A percentile compares a stretch with the other conserved stretches of the same genome.
phyloP scores from a whole-genome alignment of 192 early-diverging fungal genomes.

The Rhizophagus clarus region DNA sequence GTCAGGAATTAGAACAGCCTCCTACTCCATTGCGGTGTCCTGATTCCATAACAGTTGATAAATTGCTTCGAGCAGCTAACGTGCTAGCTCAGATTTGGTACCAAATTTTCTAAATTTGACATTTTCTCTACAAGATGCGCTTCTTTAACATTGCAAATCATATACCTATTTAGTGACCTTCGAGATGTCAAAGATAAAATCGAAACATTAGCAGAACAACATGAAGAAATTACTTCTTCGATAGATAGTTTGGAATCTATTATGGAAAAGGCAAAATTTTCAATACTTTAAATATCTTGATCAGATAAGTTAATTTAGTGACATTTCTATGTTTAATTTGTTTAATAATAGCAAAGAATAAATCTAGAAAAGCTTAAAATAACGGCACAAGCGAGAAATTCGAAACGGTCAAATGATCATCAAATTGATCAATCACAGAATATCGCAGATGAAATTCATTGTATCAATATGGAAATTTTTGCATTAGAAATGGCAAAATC shows the following conservation, averaged over 20 bases:
- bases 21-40: slow-evolving; percentile 28
- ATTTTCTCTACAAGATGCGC: not conserved
- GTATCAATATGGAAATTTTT: slow-evolving; percentile 23
- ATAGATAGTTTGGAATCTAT: slow-evolving; percentile 33
- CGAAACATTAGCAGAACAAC: not conserved
- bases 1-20: slow-evolving; percentile 21
- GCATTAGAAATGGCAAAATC: slow-evolving; percentile 21
- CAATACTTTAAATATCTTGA: not conserved
- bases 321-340: not conserved
- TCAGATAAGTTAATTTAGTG: not conserved
- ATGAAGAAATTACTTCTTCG: slow-evolving; percentile 34
- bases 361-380: slow-evolving; percentile 21
- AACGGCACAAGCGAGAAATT: not conserved
- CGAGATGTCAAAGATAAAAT: slow-evolving; percentile 14
- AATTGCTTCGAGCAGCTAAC: slow-evolving; percentile 27
- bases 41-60: slow-evolving; percentile 27
- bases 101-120: not conserved
- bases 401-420: not conserved
- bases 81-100: slow-evolving; percentile 32
- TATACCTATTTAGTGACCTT: slow-evolving; percentile 13
- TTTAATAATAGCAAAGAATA: slow-evolving; percentile 20
- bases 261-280: not conserved
- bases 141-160: not conserved
- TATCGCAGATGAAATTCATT: slow-evolving; percentile 21
- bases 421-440: not conserved